These are phyloP conservation scores for Salmacisia buchloeana DNA, from an alignment of 1,284 basidiomycete genomes.

Conservation along the genomic window DNA sequence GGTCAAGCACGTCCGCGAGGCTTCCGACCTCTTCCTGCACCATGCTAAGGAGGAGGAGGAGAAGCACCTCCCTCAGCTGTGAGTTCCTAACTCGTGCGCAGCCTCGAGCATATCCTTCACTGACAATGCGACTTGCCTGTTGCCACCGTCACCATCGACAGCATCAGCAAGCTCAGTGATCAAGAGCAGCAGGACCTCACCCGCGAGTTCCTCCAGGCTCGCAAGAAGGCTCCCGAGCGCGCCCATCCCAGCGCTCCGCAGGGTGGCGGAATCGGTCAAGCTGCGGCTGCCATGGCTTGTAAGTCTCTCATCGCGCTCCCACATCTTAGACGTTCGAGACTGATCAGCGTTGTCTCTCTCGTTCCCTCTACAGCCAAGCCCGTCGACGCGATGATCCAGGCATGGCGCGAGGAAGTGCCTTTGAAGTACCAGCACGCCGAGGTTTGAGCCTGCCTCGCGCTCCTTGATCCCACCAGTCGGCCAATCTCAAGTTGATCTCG, in stretches of 20 bases:
- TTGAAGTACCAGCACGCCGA: constrained; percentile 21
- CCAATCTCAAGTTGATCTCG: no score
- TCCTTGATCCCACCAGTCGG: no score
- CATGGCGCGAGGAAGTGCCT: constrained; percentile 18
- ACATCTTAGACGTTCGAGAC: no score
- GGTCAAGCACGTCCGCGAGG: constrained; percentile 21
- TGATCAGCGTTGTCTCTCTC: background rate
- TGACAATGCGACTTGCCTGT: background rate
- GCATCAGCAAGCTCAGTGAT: constrained; percentile 14
- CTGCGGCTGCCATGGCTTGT: constrained; percentile 21
- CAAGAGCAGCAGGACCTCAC: constrained; percentile 28
- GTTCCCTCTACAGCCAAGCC: constrained; percentile 11
- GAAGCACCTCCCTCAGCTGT: constrained; percentile 18
- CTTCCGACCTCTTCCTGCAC: constrained; percentile 28
- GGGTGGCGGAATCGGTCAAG: constrained; percentile 31
- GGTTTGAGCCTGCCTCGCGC: no score
- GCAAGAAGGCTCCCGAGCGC: constrained; percentile 29
- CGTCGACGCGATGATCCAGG: constrained; percentile 13
- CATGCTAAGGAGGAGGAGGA: constrained; percentile 33
- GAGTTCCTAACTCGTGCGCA: background rate
- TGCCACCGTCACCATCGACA: background rate
- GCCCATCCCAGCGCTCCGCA: constrained; percentile 41
- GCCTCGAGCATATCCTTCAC: background rate
- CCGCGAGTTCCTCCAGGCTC: constrained; percentile 27
- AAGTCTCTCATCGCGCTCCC: constrained; percentile 19